Conservation (phyloP, 345 rosid species). For the Eucalyptus cladocalyx region DNA sequence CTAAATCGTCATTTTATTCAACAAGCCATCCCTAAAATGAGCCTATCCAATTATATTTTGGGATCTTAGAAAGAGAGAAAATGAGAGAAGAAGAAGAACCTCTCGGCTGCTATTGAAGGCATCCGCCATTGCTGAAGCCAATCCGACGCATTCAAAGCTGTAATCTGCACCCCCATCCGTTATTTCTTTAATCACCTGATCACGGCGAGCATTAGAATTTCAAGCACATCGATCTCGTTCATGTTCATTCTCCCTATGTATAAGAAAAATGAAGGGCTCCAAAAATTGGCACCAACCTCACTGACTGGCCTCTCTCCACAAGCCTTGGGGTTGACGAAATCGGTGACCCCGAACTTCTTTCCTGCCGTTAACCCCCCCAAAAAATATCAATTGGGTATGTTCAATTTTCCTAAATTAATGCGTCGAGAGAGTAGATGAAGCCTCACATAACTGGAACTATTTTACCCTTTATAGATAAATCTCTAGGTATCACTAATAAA, state of each 20-base stretch:
- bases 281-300: conserved; percentile 8
- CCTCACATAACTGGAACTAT: not conserved
- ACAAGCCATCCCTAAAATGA: not conserved
- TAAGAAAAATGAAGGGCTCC: not conserved
- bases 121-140: conserved; percentile 32
- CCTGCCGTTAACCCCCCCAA: conserved; percentile 9
- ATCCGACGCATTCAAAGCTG: conserved; percentile 72
- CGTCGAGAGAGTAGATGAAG: not conserved
- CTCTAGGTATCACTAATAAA: not conserved
- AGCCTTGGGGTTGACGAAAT: conserved; percentile 47
- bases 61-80: not conserved
- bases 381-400: not conserved
- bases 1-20: not conserved
- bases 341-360: conserved; percentile 47
- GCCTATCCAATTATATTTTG: not conserved
- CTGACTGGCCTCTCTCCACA: conserved; percentile 22
- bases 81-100: conserved; percentile 1
- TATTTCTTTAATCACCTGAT: conserved; percentile 46
- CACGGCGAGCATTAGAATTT: not conserved
- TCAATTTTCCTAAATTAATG: not conserved
- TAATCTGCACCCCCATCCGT: conserved; percentile 70
- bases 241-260: not conserved
- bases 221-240: not conserved
- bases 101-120: conserved; percentile 43
- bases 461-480: not conserved